Percentiles rank a stretch among this genome's conserved stretches.
Conservation (phyloP, 2,329 filamentous ascomycete genomes). For the Hypoxylon sp. region DNA sequence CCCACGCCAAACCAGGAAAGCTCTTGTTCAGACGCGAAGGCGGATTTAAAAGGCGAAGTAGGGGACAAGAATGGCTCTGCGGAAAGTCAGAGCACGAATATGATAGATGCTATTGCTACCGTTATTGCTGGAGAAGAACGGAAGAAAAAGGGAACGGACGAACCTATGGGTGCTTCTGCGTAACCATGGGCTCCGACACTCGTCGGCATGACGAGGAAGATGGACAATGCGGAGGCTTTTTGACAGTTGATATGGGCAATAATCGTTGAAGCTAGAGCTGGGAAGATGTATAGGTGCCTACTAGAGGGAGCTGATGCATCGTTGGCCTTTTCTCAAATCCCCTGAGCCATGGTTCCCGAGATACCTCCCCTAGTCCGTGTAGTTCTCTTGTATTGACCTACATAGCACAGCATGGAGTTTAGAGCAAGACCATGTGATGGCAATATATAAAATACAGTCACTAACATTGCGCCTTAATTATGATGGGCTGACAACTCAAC, state of each 20-base stretch:
- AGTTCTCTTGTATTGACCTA: constrained; percentile 11
- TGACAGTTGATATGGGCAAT: not conserved
- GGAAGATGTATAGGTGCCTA: constrained; percentile 10
- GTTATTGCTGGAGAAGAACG: constrained; percentile 5
- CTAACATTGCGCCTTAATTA: not conserved
- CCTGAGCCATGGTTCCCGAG: constrained; percentile 15
- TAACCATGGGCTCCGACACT: not conserved
- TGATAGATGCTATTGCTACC: constrained; percentile 9
- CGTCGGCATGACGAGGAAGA: not conserved
- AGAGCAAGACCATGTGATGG: constrained; percentile 19
- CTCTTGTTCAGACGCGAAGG: constrained; percentile 2
- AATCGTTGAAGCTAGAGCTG: constrained; percentile 5
- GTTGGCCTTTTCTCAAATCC: constrained; percentile 14
- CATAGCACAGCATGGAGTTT: constrained; percentile 41
- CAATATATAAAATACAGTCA: constrained; percentile 16
- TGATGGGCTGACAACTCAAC: not conserved
- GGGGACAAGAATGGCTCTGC: constrained; percentile 27
- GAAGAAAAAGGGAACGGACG: not conserved
- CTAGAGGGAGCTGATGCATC: constrained; percentile 10
- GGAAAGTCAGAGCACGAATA: constrained; percentile 24
- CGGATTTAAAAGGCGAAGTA: not conserved
- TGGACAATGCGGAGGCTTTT: not conserved
- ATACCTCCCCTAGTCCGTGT: constrained; percentile 32
- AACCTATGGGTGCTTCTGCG: constrained; percentile 13
- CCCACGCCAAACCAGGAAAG: constrained; percentile 12